A percentile compares a stretch with the other conserved stretches of the same genome.
Evolutionary conservation across 2,329 filamentous ascomycete genomes (phyloP).

Genomic region (Colletotrichum tanaceti): DNA sequence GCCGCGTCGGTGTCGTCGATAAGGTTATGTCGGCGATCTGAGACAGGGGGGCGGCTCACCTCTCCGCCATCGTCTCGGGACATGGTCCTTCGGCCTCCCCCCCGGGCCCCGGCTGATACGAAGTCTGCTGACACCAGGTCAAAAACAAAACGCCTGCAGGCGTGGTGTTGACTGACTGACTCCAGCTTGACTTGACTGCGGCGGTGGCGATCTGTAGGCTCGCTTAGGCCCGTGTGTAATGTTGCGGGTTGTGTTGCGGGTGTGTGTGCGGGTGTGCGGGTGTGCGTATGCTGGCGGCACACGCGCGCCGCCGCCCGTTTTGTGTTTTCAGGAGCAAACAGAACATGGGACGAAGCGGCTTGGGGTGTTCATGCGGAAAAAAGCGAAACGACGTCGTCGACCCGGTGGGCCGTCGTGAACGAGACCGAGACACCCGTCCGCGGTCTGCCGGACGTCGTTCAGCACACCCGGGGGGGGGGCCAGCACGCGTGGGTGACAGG

Average conservation of each 20-base stretch:
- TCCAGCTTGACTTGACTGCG: neutral
- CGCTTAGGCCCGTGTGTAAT: neutral
- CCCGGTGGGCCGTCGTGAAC: neutral
- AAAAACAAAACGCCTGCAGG: neutral
- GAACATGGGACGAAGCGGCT: slow-evolving; percentile 11
- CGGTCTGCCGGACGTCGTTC: neutral
- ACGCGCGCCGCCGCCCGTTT: no score
- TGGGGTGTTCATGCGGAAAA: neutral
- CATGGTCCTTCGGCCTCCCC: slow-evolving; percentile 1
- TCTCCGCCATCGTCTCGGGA: neutral
- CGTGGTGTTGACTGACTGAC: neutral
- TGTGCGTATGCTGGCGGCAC: no score
- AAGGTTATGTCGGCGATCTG: slow-evolving; percentile 27
- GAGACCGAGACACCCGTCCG: slow-evolving; percentile 7
- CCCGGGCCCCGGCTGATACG: neutral
- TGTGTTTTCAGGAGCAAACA: no score
- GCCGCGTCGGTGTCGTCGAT: neutral
- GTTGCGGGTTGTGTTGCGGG: neutral
- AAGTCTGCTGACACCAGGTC: neutral
- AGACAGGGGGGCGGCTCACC: slow-evolving; percentile 2
- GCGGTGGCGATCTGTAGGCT: no score
- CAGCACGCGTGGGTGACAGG: slow-evolving; percentile 12
- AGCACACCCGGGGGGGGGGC: no score
- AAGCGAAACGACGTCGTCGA: no score
- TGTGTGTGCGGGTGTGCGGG: no score